phyloP scores from a whole-genome alignment of 495 filamentous ascomycete genomes.

The Cetradonia linearis region DNA sequence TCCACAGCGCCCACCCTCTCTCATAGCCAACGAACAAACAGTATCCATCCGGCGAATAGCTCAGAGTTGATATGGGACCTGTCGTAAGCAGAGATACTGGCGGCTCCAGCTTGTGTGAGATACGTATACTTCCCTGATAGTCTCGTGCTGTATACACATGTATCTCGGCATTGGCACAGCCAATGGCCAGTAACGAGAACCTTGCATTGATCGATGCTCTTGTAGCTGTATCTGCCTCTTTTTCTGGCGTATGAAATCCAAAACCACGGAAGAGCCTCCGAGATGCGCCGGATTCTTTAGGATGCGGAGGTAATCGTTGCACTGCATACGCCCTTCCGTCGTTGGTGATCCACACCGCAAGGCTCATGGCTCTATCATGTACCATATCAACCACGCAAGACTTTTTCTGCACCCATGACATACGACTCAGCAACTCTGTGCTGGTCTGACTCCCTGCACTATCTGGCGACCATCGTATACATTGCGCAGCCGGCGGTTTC shows the following conservation, averaged over 20 bases:
- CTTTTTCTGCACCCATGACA: conserved; percentile 73
- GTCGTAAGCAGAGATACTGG: conserved; percentile 53
- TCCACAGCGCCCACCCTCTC: conserved; percentile 91
- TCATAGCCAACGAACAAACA: conserved; percentile 92
- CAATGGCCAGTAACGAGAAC: conserved; percentile 85
- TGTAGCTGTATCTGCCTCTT: conserved; percentile 48
- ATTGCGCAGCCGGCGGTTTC: conserved; percentile 89
- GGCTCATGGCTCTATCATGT: conserved; percentile 93
- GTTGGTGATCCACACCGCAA: conserved; percentile 85
- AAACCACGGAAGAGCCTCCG: conserved; percentile 73
- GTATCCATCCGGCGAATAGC: conserved; percentile 92
- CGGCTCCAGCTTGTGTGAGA: conserved; percentile 68
- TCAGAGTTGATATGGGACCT: conserved; percentile 62
- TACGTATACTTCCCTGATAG: conserved; percentile 82
- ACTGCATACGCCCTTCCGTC: conserved; percentile 90
- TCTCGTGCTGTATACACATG: conserved; percentile 83
- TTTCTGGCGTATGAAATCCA: conserved; percentile 71
- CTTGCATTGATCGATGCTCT: conserved; percentile 82
- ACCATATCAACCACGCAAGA: conserved; percentile 74
- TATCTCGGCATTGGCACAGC: conserved; percentile 69
- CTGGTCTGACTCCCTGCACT: conserved; percentile 72
- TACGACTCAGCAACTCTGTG: conserved; percentile 80
- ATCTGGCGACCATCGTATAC: conserved; percentile 88
- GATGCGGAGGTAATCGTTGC: conserved; percentile 47
- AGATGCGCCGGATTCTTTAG: conserved; percentile 22